These are phyloP conservation scores for Blastocrithidia nonstop DNA, from an alignment of 208 protist species.

Conservation along the genomic window DNA sequence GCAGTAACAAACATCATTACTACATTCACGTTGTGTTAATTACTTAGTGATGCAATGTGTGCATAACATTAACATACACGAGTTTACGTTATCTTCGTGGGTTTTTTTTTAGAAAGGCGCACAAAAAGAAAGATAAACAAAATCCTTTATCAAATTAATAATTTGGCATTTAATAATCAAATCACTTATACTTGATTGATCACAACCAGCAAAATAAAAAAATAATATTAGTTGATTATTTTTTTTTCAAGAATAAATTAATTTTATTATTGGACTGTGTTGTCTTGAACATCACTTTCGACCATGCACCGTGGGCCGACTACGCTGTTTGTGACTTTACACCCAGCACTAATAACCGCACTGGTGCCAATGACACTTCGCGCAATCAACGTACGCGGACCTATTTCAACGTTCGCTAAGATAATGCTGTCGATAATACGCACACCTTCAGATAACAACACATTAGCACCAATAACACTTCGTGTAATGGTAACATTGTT, in stretches of 20 bases:
- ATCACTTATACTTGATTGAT: conserved; percentile 5
- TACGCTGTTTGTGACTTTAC: conserved; percentile 20
- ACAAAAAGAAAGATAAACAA: conserved; percentile 1
- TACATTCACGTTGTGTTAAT: no score
- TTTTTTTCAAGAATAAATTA: conserved; percentile 18
- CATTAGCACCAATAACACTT: conserved; percentile 66
- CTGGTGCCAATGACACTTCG: conserved; percentile 41
- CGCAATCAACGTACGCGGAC: conserved; percentile 22
- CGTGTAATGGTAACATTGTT: conserved; percentile 40
- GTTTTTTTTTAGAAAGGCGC: conserved; percentile 5
- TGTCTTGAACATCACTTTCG: conserved; percentile 25
- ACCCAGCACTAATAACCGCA: conserved; percentile 25
- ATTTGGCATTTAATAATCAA: background rate
- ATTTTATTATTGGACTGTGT: conserved; percentile 19
- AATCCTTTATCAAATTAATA: no score
- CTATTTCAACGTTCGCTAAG: conserved; percentile 52
- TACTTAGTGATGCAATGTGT: background rate
- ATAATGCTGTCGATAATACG: conserved; percentile 61
- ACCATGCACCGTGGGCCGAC: conserved; percentile 43
- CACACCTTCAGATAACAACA: conserved; percentile 32
- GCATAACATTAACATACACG: background rate
- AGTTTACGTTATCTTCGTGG: background rate
- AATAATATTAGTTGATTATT: conserved; percentile 12
- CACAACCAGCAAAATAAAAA: conserved; percentile 31
- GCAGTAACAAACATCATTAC: background rate